A percentile compares a stretch with the other conserved stretches of the same genome.
phyloP scores from a whole-genome alignment of 2,329 filamentous ascomycete species.

The Sclerotinia spermophila region DNA sequence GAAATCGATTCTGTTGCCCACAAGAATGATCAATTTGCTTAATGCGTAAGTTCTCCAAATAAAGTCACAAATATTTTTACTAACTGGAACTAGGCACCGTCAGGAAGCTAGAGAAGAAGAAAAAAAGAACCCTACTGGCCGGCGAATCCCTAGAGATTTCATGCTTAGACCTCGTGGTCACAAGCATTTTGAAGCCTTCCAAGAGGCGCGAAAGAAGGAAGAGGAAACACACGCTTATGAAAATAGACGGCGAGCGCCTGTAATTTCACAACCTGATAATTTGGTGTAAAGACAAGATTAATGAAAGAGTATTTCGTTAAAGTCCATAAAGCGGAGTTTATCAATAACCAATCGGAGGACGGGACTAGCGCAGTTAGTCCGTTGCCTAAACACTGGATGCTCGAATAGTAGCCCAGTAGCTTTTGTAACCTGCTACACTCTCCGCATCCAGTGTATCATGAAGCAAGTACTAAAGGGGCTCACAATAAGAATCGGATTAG shows the following conservation, averaged over 20 bases:
- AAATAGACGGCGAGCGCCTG: neutral
- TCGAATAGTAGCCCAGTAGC: too few relatives aligned
- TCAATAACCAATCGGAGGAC: too few relatives aligned
- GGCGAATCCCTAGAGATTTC: neutral
- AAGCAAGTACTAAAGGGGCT: too few relatives aligned
- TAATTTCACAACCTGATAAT: neutral
- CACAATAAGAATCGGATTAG: too few relatives aligned
- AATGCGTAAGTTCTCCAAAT: neutral
- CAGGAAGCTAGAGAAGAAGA: neutral
- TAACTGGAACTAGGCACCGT: neutral
- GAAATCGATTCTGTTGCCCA: neutral
- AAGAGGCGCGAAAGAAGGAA: neutral
- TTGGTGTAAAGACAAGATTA: rapidly evolving
- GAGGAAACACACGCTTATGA: neutral
- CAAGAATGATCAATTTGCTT: neutral
- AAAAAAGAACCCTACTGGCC: neutral
- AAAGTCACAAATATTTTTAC: neutral
- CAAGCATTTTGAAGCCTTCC: neutral
- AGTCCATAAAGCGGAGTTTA: too few relatives aligned
- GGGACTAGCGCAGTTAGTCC: too few relatives aligned
- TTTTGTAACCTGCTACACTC: too few relatives aligned
- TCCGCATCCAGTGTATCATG: too few relatives aligned
- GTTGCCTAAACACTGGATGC: too few relatives aligned
- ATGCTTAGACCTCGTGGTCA: neutral
- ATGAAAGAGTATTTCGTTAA: neutral